Percentiles rank a stretch among this genome's conserved stretches.
Evolutionary conservation across 23 red algal genomes (phyloP).

Genomic region (Gracilaria gracilis): DNA sequence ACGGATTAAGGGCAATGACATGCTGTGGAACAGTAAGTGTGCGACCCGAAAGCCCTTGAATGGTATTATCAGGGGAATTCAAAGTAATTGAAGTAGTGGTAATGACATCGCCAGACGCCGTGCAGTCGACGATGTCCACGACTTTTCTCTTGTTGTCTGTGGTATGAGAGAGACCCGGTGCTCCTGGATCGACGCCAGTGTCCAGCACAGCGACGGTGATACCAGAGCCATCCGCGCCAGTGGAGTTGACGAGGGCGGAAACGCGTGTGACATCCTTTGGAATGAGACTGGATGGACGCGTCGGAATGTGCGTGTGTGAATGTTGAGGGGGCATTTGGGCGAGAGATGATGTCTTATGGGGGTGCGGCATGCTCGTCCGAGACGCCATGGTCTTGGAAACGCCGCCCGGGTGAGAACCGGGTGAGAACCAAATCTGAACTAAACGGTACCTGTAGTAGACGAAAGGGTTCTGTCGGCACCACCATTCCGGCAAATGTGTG

Average conservation of each 20-base stretch:
- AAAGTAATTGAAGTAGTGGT: slow-evolving; percentile 26
- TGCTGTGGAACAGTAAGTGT: slow-evolving; percentile 42
- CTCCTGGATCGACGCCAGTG: slow-evolving; percentile 82
- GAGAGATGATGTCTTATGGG: not conserved
- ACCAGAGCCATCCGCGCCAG: slow-evolving; percentile 60
- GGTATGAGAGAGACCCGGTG: slow-evolving; percentile 58
- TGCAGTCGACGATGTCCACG: slow-evolving; percentile 84
- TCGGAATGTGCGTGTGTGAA: not conserved
- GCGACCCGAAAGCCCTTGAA: slow-evolving; percentile 69
- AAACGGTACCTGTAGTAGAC: too few species aligned
- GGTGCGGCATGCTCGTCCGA: not conserved
- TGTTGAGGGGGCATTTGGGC: slow-evolving; percentile 4
- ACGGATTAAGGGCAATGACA: slow-evolving; percentile 32
- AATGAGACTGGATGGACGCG: slow-evolving; percentile 41
- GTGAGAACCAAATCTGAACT: too few species aligned
- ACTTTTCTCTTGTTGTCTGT: slow-evolving; percentile 61
- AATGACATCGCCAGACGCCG: slow-evolving; percentile 74
- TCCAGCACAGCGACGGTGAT: slow-evolving; percentile 78
- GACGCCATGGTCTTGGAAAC: not conserved
- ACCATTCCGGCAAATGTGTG: not conserved
- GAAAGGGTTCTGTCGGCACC: not conserved
- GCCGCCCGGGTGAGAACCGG: too few species aligned
- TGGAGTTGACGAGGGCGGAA: slow-evolving; percentile 25
- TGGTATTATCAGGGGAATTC: not conserved
- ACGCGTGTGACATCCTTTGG: slow-evolving; percentile 70